Evolutionary conservation across 2,329 filamentous ascomycete genomes (phyloP), one percentile per base, ranked within the genome.

Genomic region (Ceratocystis colombiana): DNA sequence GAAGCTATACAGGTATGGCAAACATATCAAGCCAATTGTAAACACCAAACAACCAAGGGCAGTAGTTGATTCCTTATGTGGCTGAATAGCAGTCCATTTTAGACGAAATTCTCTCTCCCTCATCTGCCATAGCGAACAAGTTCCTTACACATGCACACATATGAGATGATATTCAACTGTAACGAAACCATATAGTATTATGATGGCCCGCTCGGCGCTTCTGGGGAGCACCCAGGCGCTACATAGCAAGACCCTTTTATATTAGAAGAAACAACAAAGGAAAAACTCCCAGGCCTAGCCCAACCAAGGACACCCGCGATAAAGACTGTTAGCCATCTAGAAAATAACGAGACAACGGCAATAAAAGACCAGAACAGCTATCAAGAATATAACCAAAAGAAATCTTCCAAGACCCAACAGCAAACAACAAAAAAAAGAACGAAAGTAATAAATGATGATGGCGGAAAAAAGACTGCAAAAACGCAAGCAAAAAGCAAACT

Each of bases 371-470:
- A 30, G n/a, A 59, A 59, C 53, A 59, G 15, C 15, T 30, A 15
- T 57, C 53, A 25, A 25, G 50, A 30, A 57, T 57, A 57, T 57
- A 57, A 57, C 53, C 25, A 57, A 57, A 30, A 57, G 30, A 59
- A 59, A 59, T 37, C 53, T 59, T 59, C n/a, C 17, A 8, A n/a
- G 53, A n/a, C 53, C 22, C 53, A 25, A 7, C 28, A 59, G 6
- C n/a, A 57, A 30, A 59, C 53, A 59, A 33, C 12, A 59, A 0
- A 25, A 25, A 59, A 17, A 59, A 37, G n/a, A 17, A 10, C 4
- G 17, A 5, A 59, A 59, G 7, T 2, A 37, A 59, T n/a, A 25
- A n/a, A 7, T 7, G 15, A 53, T 33, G 30, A 12, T 12, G 37
- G 37, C 10, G 22, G 50, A 12, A 59, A 33, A n/a, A 59, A 3